phyloP scores from a whole-genome alignment of 2,329 filamentous ascomycete species.

The Botryotinia globosa region DNA sequence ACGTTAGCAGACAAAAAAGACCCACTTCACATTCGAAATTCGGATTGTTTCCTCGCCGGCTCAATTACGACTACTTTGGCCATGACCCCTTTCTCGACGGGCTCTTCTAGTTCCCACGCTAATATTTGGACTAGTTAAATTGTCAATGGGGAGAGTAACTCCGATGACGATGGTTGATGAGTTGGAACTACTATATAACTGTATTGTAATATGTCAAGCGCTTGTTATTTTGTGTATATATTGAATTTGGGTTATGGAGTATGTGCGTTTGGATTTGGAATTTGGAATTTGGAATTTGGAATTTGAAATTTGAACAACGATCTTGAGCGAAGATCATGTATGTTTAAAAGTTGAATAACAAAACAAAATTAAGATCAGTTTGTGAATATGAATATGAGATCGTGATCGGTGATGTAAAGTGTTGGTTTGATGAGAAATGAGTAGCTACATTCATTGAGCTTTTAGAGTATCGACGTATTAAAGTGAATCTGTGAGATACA shows the following conservation, averaged over 20 bases:
- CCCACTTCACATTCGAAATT: too few relatives aligned
- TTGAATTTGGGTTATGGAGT: neutral
- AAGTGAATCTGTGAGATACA: neutral
- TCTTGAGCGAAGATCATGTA: neutral
- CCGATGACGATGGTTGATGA: neutral
- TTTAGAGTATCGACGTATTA: neutral
- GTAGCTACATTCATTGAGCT: neutral
- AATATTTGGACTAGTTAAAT: too few relatives aligned
- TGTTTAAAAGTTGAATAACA: neutral
- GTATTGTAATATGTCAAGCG: neutral
- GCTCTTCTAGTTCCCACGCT: neutral
- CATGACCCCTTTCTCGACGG: neutral
- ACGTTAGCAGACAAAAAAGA: fast-evolving
- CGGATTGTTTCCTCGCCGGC: neutral
- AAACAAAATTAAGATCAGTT: neutral
- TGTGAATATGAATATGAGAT: neutral
- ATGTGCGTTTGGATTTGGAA: neutral
- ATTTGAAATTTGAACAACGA: too few relatives aligned
- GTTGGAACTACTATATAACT: neutral
- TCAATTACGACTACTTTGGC: neutral
- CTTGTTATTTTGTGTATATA: neutral
- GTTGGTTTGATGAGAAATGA: neutral
- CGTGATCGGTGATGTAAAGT: neutral
- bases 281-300: too few relatives aligned
- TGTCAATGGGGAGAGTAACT: neutral